A percentile compares a stretch with the other conserved stretches of the same genome.
These are phyloP conservation scores for Pseudocercospora fijiensis DNA, from an alignment of 2,329 filamentous ascomycete genomes.

Conservation along the genomic window DNA sequence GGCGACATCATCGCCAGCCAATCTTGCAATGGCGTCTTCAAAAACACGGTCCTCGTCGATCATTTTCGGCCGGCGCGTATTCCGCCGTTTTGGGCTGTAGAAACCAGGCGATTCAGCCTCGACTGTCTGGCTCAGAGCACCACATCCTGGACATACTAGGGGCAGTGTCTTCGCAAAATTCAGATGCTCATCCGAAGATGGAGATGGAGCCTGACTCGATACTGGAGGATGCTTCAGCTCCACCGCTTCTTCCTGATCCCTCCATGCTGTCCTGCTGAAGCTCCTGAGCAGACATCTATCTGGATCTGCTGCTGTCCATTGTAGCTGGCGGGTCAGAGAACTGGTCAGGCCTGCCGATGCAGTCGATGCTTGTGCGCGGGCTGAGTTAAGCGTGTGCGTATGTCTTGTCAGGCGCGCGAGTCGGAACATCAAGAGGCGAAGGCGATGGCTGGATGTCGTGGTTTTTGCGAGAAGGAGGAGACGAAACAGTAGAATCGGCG, in stretches of 20 bases:
- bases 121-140: constrained; percentile 59
- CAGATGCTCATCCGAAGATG: not conserved
- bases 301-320: not conserved
- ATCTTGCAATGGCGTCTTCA: constrained; percentile 31
- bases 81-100: constrained; percentile 53
- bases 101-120: constrained; percentile 57
- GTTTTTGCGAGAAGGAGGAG: not conserved
- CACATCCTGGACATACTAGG: constrained; percentile 59
- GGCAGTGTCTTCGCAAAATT: constrained; percentile 29
- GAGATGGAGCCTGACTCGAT: not conserved
- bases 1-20: constrained; percentile 4
- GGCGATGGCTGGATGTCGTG: not conserved
- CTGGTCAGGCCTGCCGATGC: not conserved
- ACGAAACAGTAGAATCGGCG: not conserved
- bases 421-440: constrained; percentile 13
- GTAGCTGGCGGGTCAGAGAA: not conserved
- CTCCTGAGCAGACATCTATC: constrained; percentile 1
- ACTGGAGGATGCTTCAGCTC: not conserved
- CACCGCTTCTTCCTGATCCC: not conserved
- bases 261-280: constrained; percentile 15
- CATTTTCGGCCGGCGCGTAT: constrained; percentile 25
- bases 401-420: not conserved
- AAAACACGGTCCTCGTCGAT: constrained; percentile 41
- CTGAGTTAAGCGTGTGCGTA: not conserved
- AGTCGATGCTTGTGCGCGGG: not conserved